Base-by-base conservation (phyloP, 352 stramenopile species). In the Phytophthora pinifolia region DNA sequence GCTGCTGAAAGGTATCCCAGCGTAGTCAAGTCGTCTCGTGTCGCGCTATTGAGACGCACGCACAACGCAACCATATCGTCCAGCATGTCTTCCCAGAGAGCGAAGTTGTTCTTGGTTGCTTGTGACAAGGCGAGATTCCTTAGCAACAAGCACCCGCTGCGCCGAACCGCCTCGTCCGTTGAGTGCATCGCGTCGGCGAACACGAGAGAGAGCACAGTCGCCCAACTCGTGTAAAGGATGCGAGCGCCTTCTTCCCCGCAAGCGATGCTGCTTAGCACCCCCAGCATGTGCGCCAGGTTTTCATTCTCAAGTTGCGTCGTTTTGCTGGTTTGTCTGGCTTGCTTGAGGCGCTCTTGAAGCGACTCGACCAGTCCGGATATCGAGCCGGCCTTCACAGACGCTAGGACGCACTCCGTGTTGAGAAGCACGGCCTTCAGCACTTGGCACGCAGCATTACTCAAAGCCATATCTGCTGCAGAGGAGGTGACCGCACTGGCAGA, bases 71-170 rank as follows among this genome's bases (percentile, higher is more conserved):
- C 35, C 33, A 87, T 49, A 18, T 46, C 30, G 33, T 81, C 55
- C 22, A 89, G 33, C 7, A 68, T 32, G 4, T 67, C 46, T 36
- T 88, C 77, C 77, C 77, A 90, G n/a, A 88, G 18, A 0, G 66
- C 63, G 34, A 85, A 79, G 46, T 88, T 57, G 59, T 64, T 85
- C 41, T 76, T 86, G 17, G 76, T 64, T 14, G 67, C 42, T 47
- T 74, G 62, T n/a, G 73, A 79, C 4, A 87, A 60, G 20, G 76
- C 69, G 43, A 90, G 62, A 45, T 90, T 88, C 25, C 80, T 73
- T 27, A 90, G 9, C 7, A 87, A 71, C 25, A 87, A 59, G 27
- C 56, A 71, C 0, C 77, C 77, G 13, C 22, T 59, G 10, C 47
- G 46, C 20, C 69, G 59, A 46, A 85, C 59, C 0, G 32, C 15